Conservation (phyloP, 2,329 filamentous ascomycete genomes). For the Ophiosphaerella herpotricha region DNA sequence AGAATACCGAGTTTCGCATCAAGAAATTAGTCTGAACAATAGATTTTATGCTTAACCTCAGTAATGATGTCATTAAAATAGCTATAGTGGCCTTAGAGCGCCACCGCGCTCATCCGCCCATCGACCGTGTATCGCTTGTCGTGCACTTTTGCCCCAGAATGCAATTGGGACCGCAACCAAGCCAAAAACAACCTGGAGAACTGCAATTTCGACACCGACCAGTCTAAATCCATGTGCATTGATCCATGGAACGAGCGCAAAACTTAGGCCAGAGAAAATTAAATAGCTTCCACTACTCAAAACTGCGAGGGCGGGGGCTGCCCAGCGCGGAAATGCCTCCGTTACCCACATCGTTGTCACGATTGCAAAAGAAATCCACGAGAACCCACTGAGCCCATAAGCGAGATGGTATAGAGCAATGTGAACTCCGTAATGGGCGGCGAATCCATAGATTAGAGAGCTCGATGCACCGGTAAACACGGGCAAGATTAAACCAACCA, state of each 20-base stretch:
- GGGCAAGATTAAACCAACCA: slow-evolving; percentile 33
- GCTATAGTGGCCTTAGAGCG: slow-evolving; percentile 30
- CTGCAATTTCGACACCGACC: slow-evolving; percentile 41
- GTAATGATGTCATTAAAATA: no score
- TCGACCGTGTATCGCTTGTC: slow-evolving; percentile 34
- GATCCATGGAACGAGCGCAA: slow-evolving; percentile 31
- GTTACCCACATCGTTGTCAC: slow-evolving; percentile 38
- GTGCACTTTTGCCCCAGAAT: slow-evolving; percentile 37
- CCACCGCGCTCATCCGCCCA: slow-evolving; percentile 35
- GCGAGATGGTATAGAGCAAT: slow-evolving; percentile 25
- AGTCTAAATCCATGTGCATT: slow-evolving; percentile 29
- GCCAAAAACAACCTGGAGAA: slow-evolving; percentile 39
- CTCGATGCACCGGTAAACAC: slow-evolving; percentile 27
- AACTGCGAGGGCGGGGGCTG: slow-evolving; percentile 34
- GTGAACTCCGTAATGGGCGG: slow-evolving; percentile 21
- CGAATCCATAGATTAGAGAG: slow-evolving; percentile 31
- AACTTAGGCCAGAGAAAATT: slow-evolving; percentile 27
- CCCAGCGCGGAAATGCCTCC: slow-evolving; percentile 41
- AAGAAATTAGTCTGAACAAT: no score
- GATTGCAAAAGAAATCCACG: slow-evolving; percentile 27
- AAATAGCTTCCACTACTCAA: slow-evolving; percentile 31
- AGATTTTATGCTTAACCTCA: no score
- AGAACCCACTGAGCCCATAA: slow-evolving; percentile 36
- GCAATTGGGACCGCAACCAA: slow-evolving; percentile 32
- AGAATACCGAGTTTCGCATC: no score